Percentiles rank a stretch among this genome's conserved stretches.
phyloP scores from a whole-genome alignment of 106 monocot genomes.

The Platanthera guangdongensis region DNA sequence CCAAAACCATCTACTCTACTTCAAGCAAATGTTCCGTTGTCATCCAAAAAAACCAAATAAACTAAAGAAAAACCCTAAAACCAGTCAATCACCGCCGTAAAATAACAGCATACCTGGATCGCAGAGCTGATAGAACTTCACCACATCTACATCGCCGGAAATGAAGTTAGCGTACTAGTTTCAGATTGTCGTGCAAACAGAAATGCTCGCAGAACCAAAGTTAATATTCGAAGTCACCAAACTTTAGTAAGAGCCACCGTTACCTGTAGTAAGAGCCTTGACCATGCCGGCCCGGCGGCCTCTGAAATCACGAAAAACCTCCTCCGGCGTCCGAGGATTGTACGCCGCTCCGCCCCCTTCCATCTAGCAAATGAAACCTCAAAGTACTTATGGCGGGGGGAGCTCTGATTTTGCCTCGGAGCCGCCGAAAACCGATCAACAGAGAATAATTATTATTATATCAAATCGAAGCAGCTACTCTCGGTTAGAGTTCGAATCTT shows the following conservation, averaged over 20 bases:
- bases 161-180: too few relatives aligned
- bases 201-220: too few relatives aligned
- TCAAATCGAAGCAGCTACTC: neutral
- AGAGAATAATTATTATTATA: neutral
- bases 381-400: constrained; percentile 13
- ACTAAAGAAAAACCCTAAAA: too few relatives aligned
- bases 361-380: constrained; percentile 16
- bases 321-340: constrained; percentile 9
- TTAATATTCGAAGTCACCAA: too few relatives aligned
- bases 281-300: constrained; percentile 3
- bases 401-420: neutral
- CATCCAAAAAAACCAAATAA: too few relatives aligned
- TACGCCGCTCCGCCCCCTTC: constrained; percentile 7
- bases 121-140: constrained; percentile 9
- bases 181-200: too few relatives aligned
- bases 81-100: too few relatives aligned
- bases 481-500: neutral
- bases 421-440: neutral
- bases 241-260: too few relatives aligned
- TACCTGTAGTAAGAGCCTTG: constrained; percentile 10
- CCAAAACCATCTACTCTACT: too few relatives aligned
- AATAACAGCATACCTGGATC: neutral
- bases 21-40: too few relatives aligned
- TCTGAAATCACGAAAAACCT: constrained; percentile 9
- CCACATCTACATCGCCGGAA: neutral